These are phyloP conservation scores for Hymenochaete sp. DNA, from an alignment of 1,284 basidiomycete species.

Conservation along the genomic window DNA sequence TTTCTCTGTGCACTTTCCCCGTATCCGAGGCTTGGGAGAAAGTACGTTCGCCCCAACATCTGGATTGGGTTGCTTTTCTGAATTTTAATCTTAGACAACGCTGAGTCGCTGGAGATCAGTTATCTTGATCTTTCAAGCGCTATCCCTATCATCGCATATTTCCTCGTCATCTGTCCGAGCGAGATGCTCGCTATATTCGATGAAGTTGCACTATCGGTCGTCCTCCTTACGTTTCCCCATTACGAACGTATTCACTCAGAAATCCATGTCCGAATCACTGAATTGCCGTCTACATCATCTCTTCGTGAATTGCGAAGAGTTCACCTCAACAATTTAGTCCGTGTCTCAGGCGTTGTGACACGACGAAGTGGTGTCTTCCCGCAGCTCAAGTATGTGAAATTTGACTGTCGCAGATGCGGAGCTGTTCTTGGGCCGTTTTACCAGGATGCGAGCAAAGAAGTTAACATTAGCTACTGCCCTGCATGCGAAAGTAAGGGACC, in stretches of 20 bases:
- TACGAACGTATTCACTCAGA: conserved; percentile 98
- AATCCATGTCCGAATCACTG: conserved; percentile 94
- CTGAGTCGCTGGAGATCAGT: conserved; percentile 95
- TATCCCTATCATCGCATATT: conserved; percentile 94
- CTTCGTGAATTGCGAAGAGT: conserved; percentile 89
- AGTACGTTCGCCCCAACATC: conserved; percentile 42
- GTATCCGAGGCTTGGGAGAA: conserved; percentile 92
- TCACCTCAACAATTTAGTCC: conserved; percentile 92
- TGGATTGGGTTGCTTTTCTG: conserved; percentile 2
- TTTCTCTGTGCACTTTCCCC: conserved; percentile 88
- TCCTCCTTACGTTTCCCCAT: conserved; percentile 91
- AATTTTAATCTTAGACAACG: conserved; percentile 58
- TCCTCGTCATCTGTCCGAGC: conserved; percentile 90
- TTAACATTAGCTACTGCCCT: conserved; percentile 90
- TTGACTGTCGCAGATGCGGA: conserved; percentile 92
- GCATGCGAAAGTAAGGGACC: conserved; percentile 93
- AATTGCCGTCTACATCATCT: conserved; percentile 83
- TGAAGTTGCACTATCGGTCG: conserved; percentile 88
- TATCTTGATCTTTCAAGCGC: conserved; percentile 87
- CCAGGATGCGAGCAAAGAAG: conserved; percentile 92
- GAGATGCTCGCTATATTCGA: conserved; percentile 95
- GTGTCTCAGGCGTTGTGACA: conserved; percentile 96
- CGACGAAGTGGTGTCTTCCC: conserved; percentile 95
- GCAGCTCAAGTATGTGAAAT: conserved; percentile 98
- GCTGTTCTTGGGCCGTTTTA: conserved; percentile 93